Evolutionary conservation across 306 rosid genomes (phyloP), one percentile per base, ranked within the genome.

Genomic region (Luffa acutangula): DNA sequence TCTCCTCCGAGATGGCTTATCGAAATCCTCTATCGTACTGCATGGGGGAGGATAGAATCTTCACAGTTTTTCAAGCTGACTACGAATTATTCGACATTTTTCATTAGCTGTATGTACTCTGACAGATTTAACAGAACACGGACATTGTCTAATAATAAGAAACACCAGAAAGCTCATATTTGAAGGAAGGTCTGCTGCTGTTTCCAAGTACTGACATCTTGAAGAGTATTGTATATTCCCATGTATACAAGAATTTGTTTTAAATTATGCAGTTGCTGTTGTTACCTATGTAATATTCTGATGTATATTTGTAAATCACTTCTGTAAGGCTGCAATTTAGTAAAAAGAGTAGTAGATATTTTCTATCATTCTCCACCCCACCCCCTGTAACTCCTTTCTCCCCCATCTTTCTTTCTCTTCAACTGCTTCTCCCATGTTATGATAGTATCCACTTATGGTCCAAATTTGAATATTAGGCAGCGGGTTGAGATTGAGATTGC

Each of bases 141-240:
- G 51, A 15, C 10, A 12, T 49, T 73, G 56, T 33, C 60, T 33
- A 74, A 74, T 75, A 52, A 75, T 51, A 63, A 75, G 63, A 53
- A 75, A 75, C 78, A 52, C 78, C 78, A 52, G 78, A 75, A 52
- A 74, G 17, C 15, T 52, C 62, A 51, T 41, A 67, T 75, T 52
- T 75, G 63, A 52, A 72, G 77, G 42, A 48, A 33, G 63, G 13
- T 75, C 48, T 75, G 63, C 78, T 52, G 78, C 62, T 73, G 59
- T 73, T 49, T 73, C 60, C 14, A 49, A 48, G 59, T 3, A 49
- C 25, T 31, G 25, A 34, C 9, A 75, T 34, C 34, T 52, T 52
- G 78, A 75, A 75, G 48, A 75, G 21, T 52, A 46, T 36, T 74
- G 78, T 74, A 33, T 74, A 74, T 75, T 75, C 34, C 63, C 15